Conservation (phyloP, 2,329 filamentous ascomycete species). For the Cadophora malorum region DNA sequence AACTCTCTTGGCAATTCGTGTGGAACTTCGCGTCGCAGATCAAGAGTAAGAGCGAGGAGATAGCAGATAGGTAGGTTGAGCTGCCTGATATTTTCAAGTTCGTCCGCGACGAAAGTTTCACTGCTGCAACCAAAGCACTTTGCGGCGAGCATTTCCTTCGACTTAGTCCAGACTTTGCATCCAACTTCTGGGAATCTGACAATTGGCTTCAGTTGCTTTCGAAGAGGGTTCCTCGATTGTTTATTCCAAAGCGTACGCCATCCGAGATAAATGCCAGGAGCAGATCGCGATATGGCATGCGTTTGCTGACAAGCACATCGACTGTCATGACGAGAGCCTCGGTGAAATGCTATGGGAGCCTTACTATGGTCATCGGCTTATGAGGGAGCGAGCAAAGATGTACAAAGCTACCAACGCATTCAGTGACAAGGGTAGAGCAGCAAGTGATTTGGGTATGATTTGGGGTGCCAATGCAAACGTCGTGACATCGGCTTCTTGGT, state of each 20-base stretch:
- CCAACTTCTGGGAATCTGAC: neutral
- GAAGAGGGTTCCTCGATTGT: neutral
- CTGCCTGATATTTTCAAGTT: neutral
- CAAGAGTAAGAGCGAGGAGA: neutral
- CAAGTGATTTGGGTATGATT: neutral
- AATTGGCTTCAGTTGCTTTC: neutral
- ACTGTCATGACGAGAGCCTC: neutral
- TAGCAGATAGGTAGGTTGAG: neutral
- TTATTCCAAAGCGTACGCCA: neutral
- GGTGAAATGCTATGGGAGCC: constrained; percentile 13
- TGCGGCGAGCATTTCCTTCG: neutral
- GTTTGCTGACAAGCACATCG: neutral
- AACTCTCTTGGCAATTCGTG: neutral
- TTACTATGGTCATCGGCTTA: neutral
- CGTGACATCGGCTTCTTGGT: neutral
- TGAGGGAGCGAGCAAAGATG: constrained; percentile 12
- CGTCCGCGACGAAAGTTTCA: neutral
- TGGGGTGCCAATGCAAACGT: neutral
- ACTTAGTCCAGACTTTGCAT: neutral
- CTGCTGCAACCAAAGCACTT: neutral
- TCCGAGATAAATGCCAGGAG: neutral
- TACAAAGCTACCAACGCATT: neutral
- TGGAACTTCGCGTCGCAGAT: neutral
- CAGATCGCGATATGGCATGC: neutral
- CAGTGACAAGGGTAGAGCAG: neutral